Base-by-base conservation (phyloP, 2,329 filamentous ascomycete species). In the Neofusicoccum umdonicola region DNA sequence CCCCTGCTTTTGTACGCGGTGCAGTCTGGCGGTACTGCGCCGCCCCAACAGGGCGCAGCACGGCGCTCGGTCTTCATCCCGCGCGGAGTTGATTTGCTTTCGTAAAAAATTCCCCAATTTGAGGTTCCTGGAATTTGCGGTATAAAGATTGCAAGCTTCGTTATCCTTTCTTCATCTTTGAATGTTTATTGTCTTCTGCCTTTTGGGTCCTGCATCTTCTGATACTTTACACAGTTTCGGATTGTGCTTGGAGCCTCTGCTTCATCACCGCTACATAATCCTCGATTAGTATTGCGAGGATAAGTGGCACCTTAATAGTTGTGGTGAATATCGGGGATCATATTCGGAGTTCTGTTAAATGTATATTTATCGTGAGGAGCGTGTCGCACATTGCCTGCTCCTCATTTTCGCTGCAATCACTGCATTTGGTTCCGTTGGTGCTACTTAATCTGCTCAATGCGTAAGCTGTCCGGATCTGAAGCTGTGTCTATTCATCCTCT, bases 81-180 rank as follows among this genome's bases (percentile, higher is more conserved):
- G 15, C 39, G 22, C n/a, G 56, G 56, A 48, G 56, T 60, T 60
- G 27, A 44, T 60, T 60, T 22, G n/a, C 12, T 54, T 60, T 39
- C 27, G 6, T 35, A 44, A 60, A 60, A 31, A 60, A 60, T 37
- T 48, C 31, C n/a, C 35, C 41, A 60, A 35, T 35, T 39, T 48
- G 42, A 35, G n/a, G 37, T 60, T 37, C 31, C n/a, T 47, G 56
- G 42, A 35, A 35, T 60, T 12, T 17, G 42, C 56, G 15, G 27
- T 34, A 22, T 47, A 60, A 60, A 60, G 56, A 60, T 60, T 60
- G 56, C 42, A 47, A 17, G 19, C 41, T 58, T 56, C 37, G 17
- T 51, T 34, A 6, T 7, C 5, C 22, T 9, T 37, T n/a, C 17
- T 11, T 34, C 7, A 11, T 52, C 12, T n/a, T 35, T 34, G 12